Base-by-base conservation (phyloP, 2,329 filamentous ascomycete genomes). In the Stagonosporopsis cucurbitacearum region DNA sequence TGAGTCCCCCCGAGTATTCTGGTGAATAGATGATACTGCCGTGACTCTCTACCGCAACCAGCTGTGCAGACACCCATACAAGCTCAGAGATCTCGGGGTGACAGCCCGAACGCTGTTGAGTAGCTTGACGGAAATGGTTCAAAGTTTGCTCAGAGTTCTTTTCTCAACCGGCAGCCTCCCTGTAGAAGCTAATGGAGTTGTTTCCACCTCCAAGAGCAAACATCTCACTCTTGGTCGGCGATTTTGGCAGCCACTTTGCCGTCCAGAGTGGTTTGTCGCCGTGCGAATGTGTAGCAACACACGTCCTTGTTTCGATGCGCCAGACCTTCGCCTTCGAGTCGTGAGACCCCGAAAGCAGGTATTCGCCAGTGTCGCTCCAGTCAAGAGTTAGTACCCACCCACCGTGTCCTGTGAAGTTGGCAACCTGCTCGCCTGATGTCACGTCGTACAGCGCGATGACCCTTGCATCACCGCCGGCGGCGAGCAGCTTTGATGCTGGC, bases 291-390 rank as follows among this genome's bases (percentile, higher is more conserved):
- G 95, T 99, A 12, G 94, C 92, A 40, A 99, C 95, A 72, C 95
- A 98, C 4, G 83, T 82, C 53, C 87, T 85, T 30, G 88, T 85
- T 67, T 96, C 92, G 56, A 97, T 85, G 26, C 91, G 94, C 95
- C 95, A 99, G 26, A 98, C 90, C 77, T 96, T 97, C 58, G 90
- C 91, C 76, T 96, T 97, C 33, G 95, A 94, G 71, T 98, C 93
- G 74, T 96, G 92, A 1, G 90, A 87, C 80, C 92, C 91, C 69
- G 90, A 96, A 2, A 98, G 82, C 12, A 99, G 80, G 74, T 91
- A 96, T 77, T 98, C 94, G 43, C 95, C 95, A 4, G 90, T 96
- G 69, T 91, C 86, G 74, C 89, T 98, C 92, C 94, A 99, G 73
- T 96, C 92, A 39, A 98, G 81, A 28, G 89, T 89, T 58, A 94